Percentiles rank a stretch among this genome's conserved stretches.
phyloP scores from a whole-genome alignment of 2,329 filamentous ascomycete species.

The Penicillium italicum region DNA sequence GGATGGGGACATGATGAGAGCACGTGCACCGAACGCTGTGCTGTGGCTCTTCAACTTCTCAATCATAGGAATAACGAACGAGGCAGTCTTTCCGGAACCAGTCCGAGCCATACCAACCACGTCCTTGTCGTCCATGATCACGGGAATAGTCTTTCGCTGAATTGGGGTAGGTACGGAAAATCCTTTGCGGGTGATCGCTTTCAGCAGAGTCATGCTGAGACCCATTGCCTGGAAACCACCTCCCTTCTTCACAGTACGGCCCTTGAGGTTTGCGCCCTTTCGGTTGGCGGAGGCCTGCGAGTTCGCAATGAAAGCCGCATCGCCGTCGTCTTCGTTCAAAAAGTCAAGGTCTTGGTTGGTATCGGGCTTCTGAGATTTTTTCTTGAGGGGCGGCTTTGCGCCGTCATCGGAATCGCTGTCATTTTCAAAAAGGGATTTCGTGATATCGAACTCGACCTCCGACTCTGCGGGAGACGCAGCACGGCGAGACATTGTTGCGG shows the following conservation, averaged over 20 bases:
- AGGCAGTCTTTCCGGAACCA: slow-evolving; percentile 97
- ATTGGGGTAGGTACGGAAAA: slow-evolving; percentile 96
- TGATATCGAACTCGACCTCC: slow-evolving; percentile 89
- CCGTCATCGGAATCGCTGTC: slow-evolving; percentile 49
- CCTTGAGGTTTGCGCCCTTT: slow-evolving; percentile 77
- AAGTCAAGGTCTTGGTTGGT: slow-evolving; percentile 47
- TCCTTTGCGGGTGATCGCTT: slow-evolving; percentile 88
- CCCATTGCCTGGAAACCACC: slow-evolving; percentile 97
- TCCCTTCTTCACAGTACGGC: slow-evolving; percentile 85
- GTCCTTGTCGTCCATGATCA: slow-evolving; percentile 85
- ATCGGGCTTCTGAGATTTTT: slow-evolving; percentile 33
- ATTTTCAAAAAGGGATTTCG: slow-evolving; percentile 67
- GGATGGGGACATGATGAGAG: slow-evolving; percentile 84
- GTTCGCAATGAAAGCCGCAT: slow-evolving; percentile 87
- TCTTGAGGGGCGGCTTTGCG: slow-evolving; percentile 49
- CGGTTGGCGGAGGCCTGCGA: slow-evolving; percentile 83
- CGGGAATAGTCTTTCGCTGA: slow-evolving; percentile 91
- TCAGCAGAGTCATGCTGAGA: slow-evolving; percentile 75
- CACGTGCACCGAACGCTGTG: slow-evolving; percentile 78
- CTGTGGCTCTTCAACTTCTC: slow-evolving; percentile 87
- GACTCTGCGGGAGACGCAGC: slow-evolving; percentile 77
- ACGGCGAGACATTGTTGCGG: slow-evolving; percentile 62
- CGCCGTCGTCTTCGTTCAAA: slow-evolving; percentile 58
- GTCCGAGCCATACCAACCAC: slow-evolving; percentile 99
- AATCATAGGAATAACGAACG: slow-evolving; percentile 98